Evolutionary conservation across 1,284 basidiomycete genomes (phyloP), one percentile per base, ranked within the genome.

Genomic region (Boletus chippewaensis): DNA sequence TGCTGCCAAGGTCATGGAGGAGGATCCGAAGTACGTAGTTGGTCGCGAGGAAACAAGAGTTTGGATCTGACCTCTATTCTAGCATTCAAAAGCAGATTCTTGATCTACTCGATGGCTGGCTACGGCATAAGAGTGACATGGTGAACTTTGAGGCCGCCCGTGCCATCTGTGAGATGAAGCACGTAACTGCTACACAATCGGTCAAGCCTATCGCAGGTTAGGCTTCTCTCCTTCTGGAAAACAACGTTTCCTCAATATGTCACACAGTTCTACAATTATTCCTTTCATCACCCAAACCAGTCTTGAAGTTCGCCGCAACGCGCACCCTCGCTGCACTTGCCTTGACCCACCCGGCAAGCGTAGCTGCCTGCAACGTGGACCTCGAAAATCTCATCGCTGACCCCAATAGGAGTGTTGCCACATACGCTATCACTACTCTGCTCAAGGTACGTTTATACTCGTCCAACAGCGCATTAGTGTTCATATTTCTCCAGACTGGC

Each of bases 81-180:
- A 95, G 93, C 62, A 75, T 94, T 39, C 91, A 95, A 71, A 85
- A 80, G 59, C 91, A 91, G 63, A 97, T 99, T 81, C 77, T 93
- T 54, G 95, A 98, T 61, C 80, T 97, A 42, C 78, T 99, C 47
- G 96, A 99, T 68, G 87, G 90, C 39, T 95, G 95, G 84, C 76
- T 99, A 54, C 84, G 95, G 55, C 96, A 99, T 74, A 99, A 99
- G 78, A 95, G 93, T 65, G 96, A 99, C 70, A 99, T 98, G 96
- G 96, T 99, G 68, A 99, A 98, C 74, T 92, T 95, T 61, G 96
- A 99, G 70, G 96, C 95, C 28, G 96, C 96, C 5, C 85, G 95
- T 47, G 95, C 87, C 16, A 95, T 99, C 57, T 98, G 95, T 68
- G 95, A 97, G 69, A 91, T 97, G 87, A 88, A 84, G 68, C 83